Percentiles rank a stretch among this genome's conserved stretches.
phyloP scores from a whole-genome alignment of 1,284 basidiomycete genomes.

The Leccinum griseonigrum region DNA sequence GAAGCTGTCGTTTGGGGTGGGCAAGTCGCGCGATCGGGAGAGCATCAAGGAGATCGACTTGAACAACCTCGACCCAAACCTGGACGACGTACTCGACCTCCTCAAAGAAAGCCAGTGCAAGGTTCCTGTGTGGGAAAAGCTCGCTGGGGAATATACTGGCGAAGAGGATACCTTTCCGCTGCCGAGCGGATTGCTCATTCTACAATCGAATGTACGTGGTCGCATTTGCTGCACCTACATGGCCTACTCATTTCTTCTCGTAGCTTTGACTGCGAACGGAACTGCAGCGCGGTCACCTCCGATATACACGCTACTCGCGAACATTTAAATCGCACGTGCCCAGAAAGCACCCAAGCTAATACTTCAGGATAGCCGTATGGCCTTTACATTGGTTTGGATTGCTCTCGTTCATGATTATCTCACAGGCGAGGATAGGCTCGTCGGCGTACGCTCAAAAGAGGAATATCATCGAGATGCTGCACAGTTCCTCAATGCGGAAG shows the following conservation, averaged over 20 bases:
- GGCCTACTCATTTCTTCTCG: conserved; percentile 1
- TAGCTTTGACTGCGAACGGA: conserved; percentile 56
- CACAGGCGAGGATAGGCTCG: conserved; percentile 69
- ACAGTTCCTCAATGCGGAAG: conserved; percentile 64
- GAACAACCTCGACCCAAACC: no score
- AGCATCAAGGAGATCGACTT: conserved; percentile 32
- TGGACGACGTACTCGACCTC: conserved; percentile 45
- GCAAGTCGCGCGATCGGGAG: conserved; percentile 39
- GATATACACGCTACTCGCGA: conserved; percentile 78
- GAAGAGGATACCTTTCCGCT: conserved; percentile 61
- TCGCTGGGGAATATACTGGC: conserved; percentile 75
- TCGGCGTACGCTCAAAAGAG: conserved; percentile 62
- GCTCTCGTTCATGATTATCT: conserved; percentile 8
- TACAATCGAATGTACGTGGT: conserved; percentile 60
- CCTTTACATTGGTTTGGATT: neutral
- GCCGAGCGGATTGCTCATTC: conserved; percentile 66
- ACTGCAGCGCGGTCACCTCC: conserved; percentile 51
- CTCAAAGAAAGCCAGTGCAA: conserved; percentile 60
- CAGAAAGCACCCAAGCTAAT: conserved; percentile 80
- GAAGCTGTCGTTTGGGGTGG: conserved; percentile 64
- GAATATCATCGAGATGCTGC: conserved; percentile 43
- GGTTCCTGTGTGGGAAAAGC: conserved; percentile 71
- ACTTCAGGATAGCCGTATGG: conserved; percentile 69
- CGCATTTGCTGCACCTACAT: neutral
- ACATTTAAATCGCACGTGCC: conserved; percentile 76